Evolutionary conservation across 2,329 filamentous ascomycete species (phyloP).

Genomic region (Sphaerostilbella broomeana): DNA sequence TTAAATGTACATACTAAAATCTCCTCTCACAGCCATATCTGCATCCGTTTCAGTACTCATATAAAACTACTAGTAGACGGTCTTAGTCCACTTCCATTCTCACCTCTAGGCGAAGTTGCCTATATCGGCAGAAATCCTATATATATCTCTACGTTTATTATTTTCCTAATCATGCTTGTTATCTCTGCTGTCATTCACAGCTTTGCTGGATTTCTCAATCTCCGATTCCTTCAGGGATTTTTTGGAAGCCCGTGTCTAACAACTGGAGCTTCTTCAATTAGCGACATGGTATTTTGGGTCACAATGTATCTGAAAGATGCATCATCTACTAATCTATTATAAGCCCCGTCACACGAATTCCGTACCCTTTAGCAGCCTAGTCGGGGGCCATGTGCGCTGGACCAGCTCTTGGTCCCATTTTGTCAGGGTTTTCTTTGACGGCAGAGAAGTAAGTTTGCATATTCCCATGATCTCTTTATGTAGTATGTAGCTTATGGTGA

Average conservation of each 20-base stretch:
- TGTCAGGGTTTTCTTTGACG: slow-evolving; percentile 51
- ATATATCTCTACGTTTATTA: not conserved
- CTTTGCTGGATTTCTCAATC: slow-evolving; percentile 47
- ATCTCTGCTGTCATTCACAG: not conserved
- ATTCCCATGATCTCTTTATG: not conserved
- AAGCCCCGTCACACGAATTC: not conserved
- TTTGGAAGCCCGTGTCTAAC: slow-evolving; percentile 59
- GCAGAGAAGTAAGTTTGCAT: not conserved
- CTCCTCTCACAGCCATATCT: not conserved
- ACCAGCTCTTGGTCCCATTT: slow-evolving; percentile 49
- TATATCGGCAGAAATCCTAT: slow-evolving; percentile 1
- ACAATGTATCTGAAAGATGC: not conserved
- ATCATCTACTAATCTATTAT: not conserved
- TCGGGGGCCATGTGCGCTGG: not conserved
- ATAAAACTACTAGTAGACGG: not conserved
- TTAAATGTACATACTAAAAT: not conserved
- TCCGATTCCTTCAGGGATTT: slow-evolving; percentile 58
- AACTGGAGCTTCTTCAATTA: slow-evolving; percentile 44
- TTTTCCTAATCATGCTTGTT: not conserved
- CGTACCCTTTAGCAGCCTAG: slow-evolving; percentile 1
- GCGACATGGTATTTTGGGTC: slow-evolving; percentile 24
- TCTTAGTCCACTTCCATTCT: not conserved
- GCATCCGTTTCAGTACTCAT: not conserved
- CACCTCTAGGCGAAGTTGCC: not conserved
- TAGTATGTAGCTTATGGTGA: slow-evolving; percentile 23